A percentile compares a stretch with the other conserved stretches of the same genome.
Evolutionary conservation across 352 stramenopile genomes (phyloP).

Genomic region (Pythium grandisporangium): DNA sequence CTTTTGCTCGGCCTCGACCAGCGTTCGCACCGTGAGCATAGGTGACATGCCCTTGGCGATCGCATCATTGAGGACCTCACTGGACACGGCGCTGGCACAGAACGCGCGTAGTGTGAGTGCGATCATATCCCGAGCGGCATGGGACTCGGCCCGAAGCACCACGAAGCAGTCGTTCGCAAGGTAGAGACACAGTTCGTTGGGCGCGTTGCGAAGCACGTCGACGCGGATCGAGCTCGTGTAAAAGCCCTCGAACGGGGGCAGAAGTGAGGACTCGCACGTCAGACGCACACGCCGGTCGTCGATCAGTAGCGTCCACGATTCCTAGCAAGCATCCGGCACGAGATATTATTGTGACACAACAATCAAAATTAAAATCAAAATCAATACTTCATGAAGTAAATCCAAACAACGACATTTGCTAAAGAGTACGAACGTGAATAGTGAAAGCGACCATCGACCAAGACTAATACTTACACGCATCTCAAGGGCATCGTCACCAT

Average conservation of each 20-base stretch:
- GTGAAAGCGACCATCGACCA: too few species aligned
- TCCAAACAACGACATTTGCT: neutral
- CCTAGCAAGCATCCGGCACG: too few species aligned
- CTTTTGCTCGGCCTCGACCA: slow-evolving; percentile 35
- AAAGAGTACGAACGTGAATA: too few species aligned
- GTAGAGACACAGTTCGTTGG: slow-evolving; percentile 64
- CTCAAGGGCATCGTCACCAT: slow-evolving; percentile 48
- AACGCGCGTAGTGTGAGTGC: slow-evolving; percentile 75
- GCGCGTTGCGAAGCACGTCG: slow-evolving; percentile 35
- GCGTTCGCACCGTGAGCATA: slow-evolving; percentile 58
- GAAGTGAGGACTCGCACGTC: slow-evolving; percentile 73
- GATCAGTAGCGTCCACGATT: slow-evolving; percentile 78
- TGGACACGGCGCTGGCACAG: slow-evolving; percentile 43
- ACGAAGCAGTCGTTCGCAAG: slow-evolving; percentile 49
- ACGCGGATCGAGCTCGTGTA: slow-evolving; percentile 68
- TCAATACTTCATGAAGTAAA: neutral
- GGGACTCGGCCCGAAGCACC: slow-evolving; percentile 61
- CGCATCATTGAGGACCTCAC: slow-evolving; percentile 29
- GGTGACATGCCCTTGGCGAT: slow-evolving; percentile 44
- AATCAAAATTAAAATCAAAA: too few species aligned
- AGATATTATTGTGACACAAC: neutral
- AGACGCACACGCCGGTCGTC: slow-evolving; percentile 67
- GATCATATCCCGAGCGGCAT: slow-evolving; percentile 72
- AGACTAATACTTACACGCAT: slow-evolving; percentile 28
- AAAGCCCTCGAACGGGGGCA: slow-evolving; percentile 69